Evolutionary conservation across 495 filamentous ascomycete species (phyloP).

Genomic region (Xylaria castorea): DNA sequence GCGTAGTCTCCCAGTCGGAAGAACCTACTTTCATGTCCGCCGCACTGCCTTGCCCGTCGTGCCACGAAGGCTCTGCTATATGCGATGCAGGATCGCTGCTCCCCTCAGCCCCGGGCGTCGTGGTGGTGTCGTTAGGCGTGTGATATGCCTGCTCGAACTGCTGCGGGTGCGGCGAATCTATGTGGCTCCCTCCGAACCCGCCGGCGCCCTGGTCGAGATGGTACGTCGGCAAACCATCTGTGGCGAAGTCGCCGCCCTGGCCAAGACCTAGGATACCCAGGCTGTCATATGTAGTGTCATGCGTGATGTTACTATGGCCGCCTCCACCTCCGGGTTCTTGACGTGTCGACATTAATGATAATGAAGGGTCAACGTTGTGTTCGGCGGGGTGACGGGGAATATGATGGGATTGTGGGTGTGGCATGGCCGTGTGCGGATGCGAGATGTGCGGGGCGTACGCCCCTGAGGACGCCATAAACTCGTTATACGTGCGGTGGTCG

Average conservation of each 20-base stretch:
- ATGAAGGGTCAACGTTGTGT: slow-evolving; percentile 34
- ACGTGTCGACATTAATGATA: slow-evolving; percentile 34
- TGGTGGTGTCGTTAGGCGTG: slow-evolving; percentile 24
- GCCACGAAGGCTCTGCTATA: slow-evolving; percentile 29
- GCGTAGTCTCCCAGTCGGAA: slow-evolving; percentile 36
- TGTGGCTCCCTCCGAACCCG: slow-evolving; percentile 16
- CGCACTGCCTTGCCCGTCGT: slow-evolving; percentile 28
- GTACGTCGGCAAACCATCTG: slow-evolving; percentile 7
- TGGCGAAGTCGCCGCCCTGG: slow-evolving; percentile 4
- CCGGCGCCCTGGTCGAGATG: slow-evolving; percentile 18
- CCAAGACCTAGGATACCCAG: slow-evolving; percentile 22
- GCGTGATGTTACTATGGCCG: not conserved
- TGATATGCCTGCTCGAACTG: slow-evolving; percentile 36
- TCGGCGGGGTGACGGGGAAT: slow-evolving; percentile 25
- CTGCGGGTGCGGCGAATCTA: slow-evolving; percentile 31
- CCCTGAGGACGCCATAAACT: slow-evolving; percentile 7
- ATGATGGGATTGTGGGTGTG: slow-evolving; percentile 19
- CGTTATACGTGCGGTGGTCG: slow-evolving; percentile 34
- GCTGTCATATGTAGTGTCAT: slow-evolving; percentile 15
- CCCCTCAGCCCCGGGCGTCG: slow-evolving; percentile 3
- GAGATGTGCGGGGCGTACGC: slow-evolving; percentile 30
- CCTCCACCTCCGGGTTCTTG: slow-evolving; percentile 20
- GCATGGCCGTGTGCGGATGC: slow-evolving; percentile 33
- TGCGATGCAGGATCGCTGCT: slow-evolving; percentile 9
- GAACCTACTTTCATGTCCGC: slow-evolving; percentile 28